Conservation (phyloP, 495 filamentous ascomycete genomes). For the Penicillium antarcticum region DNA sequence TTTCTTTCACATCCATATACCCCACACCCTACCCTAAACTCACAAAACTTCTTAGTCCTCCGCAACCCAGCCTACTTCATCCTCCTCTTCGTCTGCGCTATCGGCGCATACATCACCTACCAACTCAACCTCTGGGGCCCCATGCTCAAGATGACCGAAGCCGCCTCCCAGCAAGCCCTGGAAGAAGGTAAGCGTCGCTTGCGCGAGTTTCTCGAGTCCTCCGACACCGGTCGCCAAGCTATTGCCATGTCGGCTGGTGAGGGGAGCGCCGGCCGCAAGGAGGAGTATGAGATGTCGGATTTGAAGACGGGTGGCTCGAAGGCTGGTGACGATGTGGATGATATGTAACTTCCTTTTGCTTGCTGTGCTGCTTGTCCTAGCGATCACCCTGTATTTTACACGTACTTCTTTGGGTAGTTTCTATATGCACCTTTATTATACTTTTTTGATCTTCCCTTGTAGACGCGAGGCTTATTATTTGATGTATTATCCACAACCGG, state of each 20-base stretch:
- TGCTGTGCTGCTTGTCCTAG: constrained; percentile 49
- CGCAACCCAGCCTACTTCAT: constrained; percentile 92
- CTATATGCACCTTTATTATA: background rate
- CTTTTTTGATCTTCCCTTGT: too few species aligned
- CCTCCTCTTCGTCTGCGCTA: constrained; percentile 70
- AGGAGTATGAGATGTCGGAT: constrained; percentile 48
- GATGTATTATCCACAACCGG: too few species aligned
- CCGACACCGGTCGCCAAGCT: constrained; percentile 75
- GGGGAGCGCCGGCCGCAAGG: constrained; percentile 18
- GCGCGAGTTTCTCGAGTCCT: constrained; percentile 78
- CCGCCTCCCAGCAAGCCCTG: constrained; percentile 78
- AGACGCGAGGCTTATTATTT: too few species aligned
- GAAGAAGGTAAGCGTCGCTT: constrained; percentile 87
- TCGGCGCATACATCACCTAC: constrained; percentile 83
- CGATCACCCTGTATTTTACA: constrained; percentile 20
- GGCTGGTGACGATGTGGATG: constrained; percentile 36
- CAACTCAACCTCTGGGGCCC: constrained; percentile 93
- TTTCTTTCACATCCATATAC: constrained; percentile 3
- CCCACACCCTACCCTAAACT: constrained; percentile 4
- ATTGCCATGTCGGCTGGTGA: constrained; percentile 61
- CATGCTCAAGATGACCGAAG: constrained; percentile 90
- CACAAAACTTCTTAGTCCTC: constrained; percentile 56
- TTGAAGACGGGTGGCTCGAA: constrained; percentile 31
- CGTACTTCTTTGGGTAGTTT: background rate
- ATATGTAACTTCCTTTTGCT: constrained; percentile 31